Evolutionary conservation across 495 filamentous ascomycete species (phyloP), one percentile per base, ranked within the genome.

Genomic region (Penicillium nucicola): DNA sequence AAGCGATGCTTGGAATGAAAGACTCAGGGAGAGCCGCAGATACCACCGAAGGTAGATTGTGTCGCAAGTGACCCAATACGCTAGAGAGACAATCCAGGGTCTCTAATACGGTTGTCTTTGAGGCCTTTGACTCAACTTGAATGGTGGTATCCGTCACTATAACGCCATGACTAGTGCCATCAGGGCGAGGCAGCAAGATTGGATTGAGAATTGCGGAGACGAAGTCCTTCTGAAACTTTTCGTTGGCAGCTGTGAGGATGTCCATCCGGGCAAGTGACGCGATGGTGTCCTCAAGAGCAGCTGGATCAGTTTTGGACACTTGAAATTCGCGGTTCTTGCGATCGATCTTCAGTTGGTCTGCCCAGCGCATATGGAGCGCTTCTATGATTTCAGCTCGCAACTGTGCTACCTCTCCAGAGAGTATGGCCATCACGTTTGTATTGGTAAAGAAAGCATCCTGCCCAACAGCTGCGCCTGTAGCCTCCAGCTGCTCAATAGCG

Each of bases 1-100:
- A 75, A 5, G 83, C 76, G 13, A 95, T 64, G 49, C 69, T 71
- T 1, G 86, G 84, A 55, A 95, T 79, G 45, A 96, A 77, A 5
- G 76, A 74, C 9, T 78, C 72, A 0, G 87, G 86, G 9, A 97
- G 67, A 0, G 80, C 76, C 17, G 73, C 64, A 14, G 80, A 64
- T 4, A 95, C 73, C 10, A 82, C 75, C 14, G 68, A 42, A 4
- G 93, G 92, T 12, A 97, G 69, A 35, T 73, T 71, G 17, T 78
- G 69, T 36, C 77, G 75, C 3, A 96, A 66, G 59, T 87, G 93
- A 2, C 70, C 70, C 19, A 92, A 75, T 5, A 90, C 76, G 6
- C 65, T 58, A 28, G 75, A 72, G 1, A 95, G 66, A 59, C 90
- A 58, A 44, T 58, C 57, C 37, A 74, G 33, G 9, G 68, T 60